Conservation (phyloP, 2,329 filamentous ascomycete species). For the Chaetothyriales sp. region DNA sequence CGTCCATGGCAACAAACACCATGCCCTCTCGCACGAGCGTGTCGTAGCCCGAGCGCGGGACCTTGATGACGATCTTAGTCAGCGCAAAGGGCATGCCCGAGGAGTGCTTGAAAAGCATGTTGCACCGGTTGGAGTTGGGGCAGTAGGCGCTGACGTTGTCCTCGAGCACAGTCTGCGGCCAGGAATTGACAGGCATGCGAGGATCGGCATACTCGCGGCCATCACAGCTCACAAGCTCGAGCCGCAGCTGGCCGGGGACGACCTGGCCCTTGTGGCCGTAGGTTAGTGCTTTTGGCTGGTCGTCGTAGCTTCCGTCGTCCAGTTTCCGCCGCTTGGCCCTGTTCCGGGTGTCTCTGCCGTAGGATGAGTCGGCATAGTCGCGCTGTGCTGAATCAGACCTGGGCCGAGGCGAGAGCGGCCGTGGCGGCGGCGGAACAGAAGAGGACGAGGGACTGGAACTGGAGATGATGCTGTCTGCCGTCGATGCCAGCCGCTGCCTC, state of each 20-base stretch:
- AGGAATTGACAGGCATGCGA: slow-evolving; percentile 40
- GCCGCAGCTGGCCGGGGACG: slow-evolving; percentile 62
- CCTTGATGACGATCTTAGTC: slow-evolving; percentile 77
- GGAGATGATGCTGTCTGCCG: not conserved
- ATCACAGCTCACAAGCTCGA: slow-evolving; percentile 85
- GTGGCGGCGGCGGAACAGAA: not conserved
- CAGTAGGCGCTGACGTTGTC: slow-evolving; percentile 80
- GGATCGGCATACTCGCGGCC: slow-evolving; percentile 57
- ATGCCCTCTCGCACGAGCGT: slow-evolving; percentile 82
- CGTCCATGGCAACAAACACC: slow-evolving; percentile 78
- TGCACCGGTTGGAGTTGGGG: slow-evolving; percentile 75
- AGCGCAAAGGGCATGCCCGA: slow-evolving; percentile 69
- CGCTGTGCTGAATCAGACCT: slow-evolving; percentile 17
- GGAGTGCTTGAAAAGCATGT: slow-evolving; percentile 70
- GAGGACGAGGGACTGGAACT: not conserved
- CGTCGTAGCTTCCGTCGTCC: slow-evolving; percentile 45
- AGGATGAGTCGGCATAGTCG: slow-evolving; percentile 1
- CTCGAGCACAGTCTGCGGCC: slow-evolving; percentile 67
- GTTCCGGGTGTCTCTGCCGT: slow-evolving; percentile 30
- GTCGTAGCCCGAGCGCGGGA: slow-evolving; percentile 66
- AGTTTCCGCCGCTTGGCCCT: slow-evolving; percentile 55
- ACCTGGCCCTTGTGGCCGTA: slow-evolving; percentile 85
- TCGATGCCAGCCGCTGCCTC: slow-evolving; percentile 9
- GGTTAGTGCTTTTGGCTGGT: slow-evolving; percentile 44
- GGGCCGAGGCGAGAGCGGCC: slow-evolving; percentile 10